Base-by-base conservation (phyloP, 768 basidiomycete genomes). In the Agaricus blazei region DNA sequence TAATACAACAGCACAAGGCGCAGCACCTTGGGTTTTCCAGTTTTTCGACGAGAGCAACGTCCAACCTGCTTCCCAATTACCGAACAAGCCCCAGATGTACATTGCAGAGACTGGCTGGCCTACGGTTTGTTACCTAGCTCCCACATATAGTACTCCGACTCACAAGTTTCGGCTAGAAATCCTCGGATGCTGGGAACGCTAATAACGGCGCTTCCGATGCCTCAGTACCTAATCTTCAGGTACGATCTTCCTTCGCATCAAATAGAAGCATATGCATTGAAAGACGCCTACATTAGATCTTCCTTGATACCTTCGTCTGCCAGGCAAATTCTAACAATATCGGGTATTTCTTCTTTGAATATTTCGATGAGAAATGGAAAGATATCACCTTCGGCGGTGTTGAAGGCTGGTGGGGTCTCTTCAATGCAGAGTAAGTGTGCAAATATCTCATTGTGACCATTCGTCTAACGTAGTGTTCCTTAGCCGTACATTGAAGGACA, bases 91-190 rank as follows among this genome's bases (percentile, higher is more conserved):
- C 2, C 70, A 78, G 49, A 85, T 92, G 79, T 95, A 84, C 70
- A 94, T 98, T 60, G 94, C 95, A 1, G 97, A 99, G 74, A 97
- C 94, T 24, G 91, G 91, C 28, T 76, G 79, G 79, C 79, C 91
- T 31, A 80, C 89, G 48, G 88, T 88, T 69, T 49, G 78, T 41
- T 43, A 6, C 45, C 6, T 9, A 31, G 34, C 26, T 47, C 23
- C 19, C 4, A 50, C 28, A 46, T 45, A 43, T 45, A 31, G 24
- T 41, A 24, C 4, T 47, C 43, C 15, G 4, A 31, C 38, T 42
- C 34, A 45, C 48, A 15, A 44, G 12, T 14, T 11, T 43, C 14
- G 9, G n/a, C 5, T 53, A 86, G 85, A 71, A 73, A 49, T 85
- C 88, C 3, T 81, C 80, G 11, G 79, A 84, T 58, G 68, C 61